phyloP scores from a whole-genome alignment of 345 rosid species.

The Hibiscus trionum region DNA sequence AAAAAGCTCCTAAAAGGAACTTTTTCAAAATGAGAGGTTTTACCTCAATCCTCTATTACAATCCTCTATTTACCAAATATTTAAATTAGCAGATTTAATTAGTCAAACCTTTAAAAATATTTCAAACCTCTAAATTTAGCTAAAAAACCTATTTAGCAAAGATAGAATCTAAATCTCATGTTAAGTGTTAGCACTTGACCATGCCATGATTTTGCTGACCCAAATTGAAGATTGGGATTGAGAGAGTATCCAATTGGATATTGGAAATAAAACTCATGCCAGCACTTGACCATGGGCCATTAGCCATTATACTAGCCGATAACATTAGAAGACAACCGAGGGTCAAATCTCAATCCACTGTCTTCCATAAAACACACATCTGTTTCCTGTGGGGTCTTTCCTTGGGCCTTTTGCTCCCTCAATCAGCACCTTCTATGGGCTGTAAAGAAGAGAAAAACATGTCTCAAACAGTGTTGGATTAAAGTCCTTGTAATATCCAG shows the following conservation, averaged over 20 bases:
- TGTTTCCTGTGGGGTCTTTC: background rate
- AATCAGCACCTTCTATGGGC: background rate
- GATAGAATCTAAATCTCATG: too few relatives aligned
- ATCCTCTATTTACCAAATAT: too few relatives aligned
- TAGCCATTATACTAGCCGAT: background rate
- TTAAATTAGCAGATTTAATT: too few relatives aligned
- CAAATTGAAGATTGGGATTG: background rate
- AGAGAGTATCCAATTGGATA: background rate
- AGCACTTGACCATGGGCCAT: background rate
- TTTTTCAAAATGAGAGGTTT: too few relatives aligned
- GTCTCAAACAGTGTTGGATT: conserved; percentile 1
- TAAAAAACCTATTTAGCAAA: too few relatives aligned
- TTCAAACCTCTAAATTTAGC: too few relatives aligned
- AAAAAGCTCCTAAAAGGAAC: too few relatives aligned
- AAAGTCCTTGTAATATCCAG: background rate
- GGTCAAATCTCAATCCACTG: background rate
- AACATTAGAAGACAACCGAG: background rate
- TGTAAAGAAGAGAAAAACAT: background rate
- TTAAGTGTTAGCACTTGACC: background rate
- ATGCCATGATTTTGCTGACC: background rate
- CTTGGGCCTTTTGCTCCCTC: conserved; percentile 2
- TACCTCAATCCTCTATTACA: too few relatives aligned
- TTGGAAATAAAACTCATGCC: background rate
- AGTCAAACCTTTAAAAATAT: too few relatives aligned
- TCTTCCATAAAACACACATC: conserved; percentile 4